These are phyloP conservation scores for Atkinsonella hypoxylon DNA, from an alignment of 2,329 filamentous ascomycete species.

Conservation along the genomic window DNA sequence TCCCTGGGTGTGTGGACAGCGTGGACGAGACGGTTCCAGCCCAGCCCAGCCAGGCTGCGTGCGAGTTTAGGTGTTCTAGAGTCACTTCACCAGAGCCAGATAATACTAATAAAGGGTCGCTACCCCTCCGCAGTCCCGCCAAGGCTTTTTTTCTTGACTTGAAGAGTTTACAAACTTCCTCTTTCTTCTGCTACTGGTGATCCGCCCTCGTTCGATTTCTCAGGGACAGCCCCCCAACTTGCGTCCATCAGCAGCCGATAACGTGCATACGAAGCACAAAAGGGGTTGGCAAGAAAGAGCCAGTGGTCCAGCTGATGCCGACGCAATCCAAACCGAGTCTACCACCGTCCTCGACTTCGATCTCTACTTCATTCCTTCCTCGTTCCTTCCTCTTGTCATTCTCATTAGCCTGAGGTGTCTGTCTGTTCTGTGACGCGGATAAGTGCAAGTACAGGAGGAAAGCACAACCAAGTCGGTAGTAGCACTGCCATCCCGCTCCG, in stretches of 20 bases:
- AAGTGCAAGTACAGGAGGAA: not conserved
- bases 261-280: not conserved
- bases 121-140: not conserved
- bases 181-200: too few relatives aligned
- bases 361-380: too few relatives aligned
- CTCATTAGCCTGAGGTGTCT: too few relatives aligned
- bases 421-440: not conserved
- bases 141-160: not conserved
- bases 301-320: too few relatives aligned
- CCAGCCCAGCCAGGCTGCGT: too few relatives aligned
- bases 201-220: too few relatives aligned
- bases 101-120: conserved; percentile 1
- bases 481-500: not conserved
- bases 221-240: not conserved
- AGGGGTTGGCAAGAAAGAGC: not conserved
- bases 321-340: not conserved
- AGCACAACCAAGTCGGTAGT: too few relatives aligned
- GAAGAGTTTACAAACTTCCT: not conserved
- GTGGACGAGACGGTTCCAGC: too few relatives aligned
- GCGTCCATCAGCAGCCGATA: not conserved
- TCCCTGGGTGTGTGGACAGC: too few relatives aligned
- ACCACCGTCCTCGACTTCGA: not conserved
- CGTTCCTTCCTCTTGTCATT: too few relatives aligned
- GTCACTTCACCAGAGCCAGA: too few relatives aligned
- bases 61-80: too few relatives aligned